Evolutionary conservation across 176 grass and related monocot species (phyloP).

Genomic region (Oryza glumipatula): DNA sequence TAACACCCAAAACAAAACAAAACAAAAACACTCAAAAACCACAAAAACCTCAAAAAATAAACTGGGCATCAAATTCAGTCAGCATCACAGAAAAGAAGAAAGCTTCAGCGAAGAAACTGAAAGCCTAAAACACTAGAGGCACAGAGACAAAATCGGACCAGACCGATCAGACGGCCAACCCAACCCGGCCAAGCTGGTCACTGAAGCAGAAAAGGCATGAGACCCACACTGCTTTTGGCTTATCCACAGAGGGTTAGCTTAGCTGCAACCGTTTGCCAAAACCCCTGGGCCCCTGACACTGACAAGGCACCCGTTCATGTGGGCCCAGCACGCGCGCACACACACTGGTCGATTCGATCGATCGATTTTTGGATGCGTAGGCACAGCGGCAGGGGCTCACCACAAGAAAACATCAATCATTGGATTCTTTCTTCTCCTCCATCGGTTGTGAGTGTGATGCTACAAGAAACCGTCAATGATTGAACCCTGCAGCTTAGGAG

Average conservation of each 20-base stretch:
- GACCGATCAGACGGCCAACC: slow-evolving; percentile 23
- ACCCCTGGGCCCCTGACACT: slow-evolving; percentile 42
- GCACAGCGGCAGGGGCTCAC: slow-evolving; percentile 19
- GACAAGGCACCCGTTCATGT: slow-evolving; percentile 55
- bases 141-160: neutral
- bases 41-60: neutral
- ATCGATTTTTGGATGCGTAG: slow-evolving; percentile 17
- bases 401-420: slow-evolving; percentile 48
- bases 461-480: slow-evolving; percentile 48
- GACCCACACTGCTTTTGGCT: slow-evolving; percentile 10
- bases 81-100: slow-evolving; percentile 40
- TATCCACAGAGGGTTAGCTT: slow-evolving; percentile 23
- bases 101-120: slow-evolving; percentile 34
- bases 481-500: slow-evolving; percentile 1
- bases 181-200: neutral
- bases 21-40: neutral
- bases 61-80: slow-evolving; percentile 45
- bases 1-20: neutral
- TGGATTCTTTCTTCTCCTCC: neutral
- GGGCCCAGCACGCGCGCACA: neutral
- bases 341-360: neutral
- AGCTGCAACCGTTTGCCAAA: slow-evolving; percentile 44
- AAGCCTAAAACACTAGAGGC: slow-evolving; percentile 14
- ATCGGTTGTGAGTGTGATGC: slow-evolving; percentile 29
- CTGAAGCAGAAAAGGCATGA: neutral